These are phyloP conservation scores for Colletotrichum sublineola DNA, from an alignment of 2,329 filamentous ascomycete genomes.

Conservation along the genomic window DNA sequence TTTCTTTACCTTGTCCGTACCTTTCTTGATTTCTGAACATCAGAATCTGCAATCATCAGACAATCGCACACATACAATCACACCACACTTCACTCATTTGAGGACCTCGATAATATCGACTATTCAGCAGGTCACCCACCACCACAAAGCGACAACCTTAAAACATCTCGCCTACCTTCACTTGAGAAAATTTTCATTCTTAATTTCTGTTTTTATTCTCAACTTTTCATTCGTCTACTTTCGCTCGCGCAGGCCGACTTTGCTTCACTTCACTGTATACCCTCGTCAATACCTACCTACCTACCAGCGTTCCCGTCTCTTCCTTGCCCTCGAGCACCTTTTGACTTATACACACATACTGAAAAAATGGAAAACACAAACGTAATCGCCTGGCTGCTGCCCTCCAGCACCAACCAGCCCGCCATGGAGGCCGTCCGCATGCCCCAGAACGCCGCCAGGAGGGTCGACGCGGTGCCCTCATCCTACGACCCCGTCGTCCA, in stretches of 20 bases:
- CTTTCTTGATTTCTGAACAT: constrained; percentile 7
- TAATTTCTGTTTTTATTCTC: neutral
- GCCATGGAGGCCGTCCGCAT: constrained; percentile 39
- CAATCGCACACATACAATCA: neutral
- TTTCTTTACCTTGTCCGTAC: constrained; percentile 13
- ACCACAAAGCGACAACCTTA: neutral
- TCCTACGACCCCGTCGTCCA: constrained; percentile 24
- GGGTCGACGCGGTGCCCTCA: constrained; percentile 31
- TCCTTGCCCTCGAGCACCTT: neutral
- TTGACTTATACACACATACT: constrained; percentile 1
- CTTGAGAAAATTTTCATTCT: neutral
- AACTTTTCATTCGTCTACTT: neutral
- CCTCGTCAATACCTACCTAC: neutral
- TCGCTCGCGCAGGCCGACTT: neutral
- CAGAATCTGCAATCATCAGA: constrained; percentile 13
- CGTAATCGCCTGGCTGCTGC: constrained; percentile 43
- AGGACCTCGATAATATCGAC: constrained; percentile 17
- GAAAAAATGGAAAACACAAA: constrained; percentile 32
- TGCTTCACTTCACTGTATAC: neutral
- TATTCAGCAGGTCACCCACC: neutral
- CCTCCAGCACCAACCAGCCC: constrained; percentile 39
- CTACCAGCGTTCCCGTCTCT: neutral
- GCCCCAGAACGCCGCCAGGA: constrained; percentile 32
- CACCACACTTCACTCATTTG: constrained; percentile 25
- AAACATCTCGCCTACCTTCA: constrained; percentile 9